Base-by-base conservation (phyloP, 768 basidiomycete genomes). In the Mycena rosella region DNA sequence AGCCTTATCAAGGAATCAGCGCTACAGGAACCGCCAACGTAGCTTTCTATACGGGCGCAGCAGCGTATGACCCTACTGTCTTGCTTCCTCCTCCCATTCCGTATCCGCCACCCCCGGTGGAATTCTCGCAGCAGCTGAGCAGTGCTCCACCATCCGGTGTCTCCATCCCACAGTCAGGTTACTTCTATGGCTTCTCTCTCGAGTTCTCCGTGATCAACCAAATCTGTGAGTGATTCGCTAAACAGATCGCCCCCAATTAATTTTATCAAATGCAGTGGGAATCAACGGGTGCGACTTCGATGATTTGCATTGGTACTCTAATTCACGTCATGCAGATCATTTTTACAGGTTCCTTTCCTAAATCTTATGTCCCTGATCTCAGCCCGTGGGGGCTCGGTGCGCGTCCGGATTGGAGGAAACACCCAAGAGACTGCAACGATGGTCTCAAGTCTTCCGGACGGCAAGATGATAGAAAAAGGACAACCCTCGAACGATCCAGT, bases 381-480 rank as follows among this genome's bases (percentile, higher is more conserved):
- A 44, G 82, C 85, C 63, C 84, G 91, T n/a, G 85, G 85, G 4
- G 89, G 89, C 4, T 76, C 77, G 10, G 87, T 89, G 22, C 80
- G 85, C 11, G 76, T 91, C n/a, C 84, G 90, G 49, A 76, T 92
- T 11, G 90, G 91, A 8, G 90, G 90, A 26, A 91, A 91, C 74
- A 86, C 87, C 0, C 90, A 91, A 75, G 91, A 92, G 64, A 82
- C 78, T 5, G 86, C 84, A 7, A 73, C 77, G 26, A 73, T 83
- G 67, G 85, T 84, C 11, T 76, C 78, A 32, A 79, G 77, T 9
- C 79, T 88, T 26, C 70, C 81, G 0, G 66, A 62, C 51, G 79
- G 80, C 36, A 71, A 78, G 18, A 84, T 84, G 30, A 79, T 92
- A 32, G 80, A 86, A 56, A 93, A 92, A 74, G 80, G 81, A 48